Evolutionary conservation across 2,329 filamentous ascomycete species (phyloP).

Genomic region (Calonectria hongkongensis): DNA sequence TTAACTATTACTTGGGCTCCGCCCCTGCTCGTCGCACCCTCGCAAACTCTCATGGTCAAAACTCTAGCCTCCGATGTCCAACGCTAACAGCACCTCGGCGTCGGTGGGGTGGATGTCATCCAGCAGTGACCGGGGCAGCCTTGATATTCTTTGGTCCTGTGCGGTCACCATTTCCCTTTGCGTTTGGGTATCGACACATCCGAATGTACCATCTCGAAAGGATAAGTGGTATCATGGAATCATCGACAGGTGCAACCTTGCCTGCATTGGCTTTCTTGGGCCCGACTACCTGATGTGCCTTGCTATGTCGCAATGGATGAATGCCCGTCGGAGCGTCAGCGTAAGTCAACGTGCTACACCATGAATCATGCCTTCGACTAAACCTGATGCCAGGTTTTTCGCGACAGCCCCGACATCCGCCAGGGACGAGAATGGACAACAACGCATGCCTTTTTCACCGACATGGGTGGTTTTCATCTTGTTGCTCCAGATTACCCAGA

Average conservation of each 20-base stretch:
- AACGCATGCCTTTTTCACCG: constrained; percentile 40
- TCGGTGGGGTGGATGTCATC: constrained; percentile 40
- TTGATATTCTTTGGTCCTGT: constrained; percentile 41
- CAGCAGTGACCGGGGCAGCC: constrained; percentile 38
- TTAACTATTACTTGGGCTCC: not conserved
- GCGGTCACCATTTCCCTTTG: constrained; percentile 39
- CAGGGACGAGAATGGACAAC: constrained; percentile 30
- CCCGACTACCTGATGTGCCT: constrained; percentile 40
- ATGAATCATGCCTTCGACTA: not conserved
- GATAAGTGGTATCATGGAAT: constrained; percentile 29
- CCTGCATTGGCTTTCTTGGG: constrained; percentile 34
- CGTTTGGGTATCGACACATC: constrained; percentile 42
- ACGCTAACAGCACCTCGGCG: constrained; percentile 29
- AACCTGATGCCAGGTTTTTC: not conserved
- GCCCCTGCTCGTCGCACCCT: not conserved
- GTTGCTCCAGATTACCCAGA: rapidly evolving
- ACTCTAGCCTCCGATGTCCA: not conserved
- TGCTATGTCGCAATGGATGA: constrained; percentile 39
- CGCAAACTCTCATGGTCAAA: not conserved
- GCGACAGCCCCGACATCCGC: not conserved
- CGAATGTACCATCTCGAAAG: constrained; percentile 30
- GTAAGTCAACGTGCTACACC: not conserved
- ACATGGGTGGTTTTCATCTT: constrained; percentile 42
- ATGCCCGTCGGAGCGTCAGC: constrained; percentile 35
- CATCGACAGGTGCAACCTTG: constrained; percentile 38